phyloP scores from a whole-genome alignment of 2,329 filamentous ascomycete species.

The Chlorencoelia australis region DNA sequence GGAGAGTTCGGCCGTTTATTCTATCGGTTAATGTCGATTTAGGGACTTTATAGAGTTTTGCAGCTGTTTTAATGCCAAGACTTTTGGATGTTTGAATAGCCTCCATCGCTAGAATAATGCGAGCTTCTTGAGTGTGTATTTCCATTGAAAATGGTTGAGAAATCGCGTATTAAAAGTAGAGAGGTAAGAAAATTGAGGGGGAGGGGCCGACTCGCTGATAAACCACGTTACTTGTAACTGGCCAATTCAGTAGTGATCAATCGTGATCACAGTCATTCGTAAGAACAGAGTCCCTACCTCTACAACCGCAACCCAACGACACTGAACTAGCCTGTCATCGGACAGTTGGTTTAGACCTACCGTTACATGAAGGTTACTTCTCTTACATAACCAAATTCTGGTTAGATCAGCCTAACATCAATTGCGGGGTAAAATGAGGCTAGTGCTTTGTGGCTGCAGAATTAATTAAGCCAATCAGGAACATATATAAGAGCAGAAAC shows the following conservation, averaged over 20 bases:
- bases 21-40: conserved; percentile 7
- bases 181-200: neutral
- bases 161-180: conserved; percentile 10
- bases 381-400: neutral
- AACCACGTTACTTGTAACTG: conserved; percentile 4
- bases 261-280: neutral
- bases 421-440: neutral
- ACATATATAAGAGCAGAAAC: neutral
- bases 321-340: too few species aligned
- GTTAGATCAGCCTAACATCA: neutral
- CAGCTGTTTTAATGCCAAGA: conserved; percentile 6
- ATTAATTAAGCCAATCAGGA: neutral
- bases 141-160: conserved; percentile 7
- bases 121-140: conserved; percentile 11
- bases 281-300: too few species aligned
- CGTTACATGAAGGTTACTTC: too few species aligned
- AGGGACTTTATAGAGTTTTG: conserved; percentile 11
- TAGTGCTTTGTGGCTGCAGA: neutral
- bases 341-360: too few species aligned
- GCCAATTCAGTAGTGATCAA: neutral
- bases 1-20: conserved; percentile 8
- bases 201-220: neutral
- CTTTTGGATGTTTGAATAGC: conserved; percentile 13
- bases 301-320: too few species aligned
- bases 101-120: conserved; percentile 15